These are phyloP conservation scores for Populus hybrid DNA, from an alignment of 441 rosid species.

Conservation along the genomic window DNA sequence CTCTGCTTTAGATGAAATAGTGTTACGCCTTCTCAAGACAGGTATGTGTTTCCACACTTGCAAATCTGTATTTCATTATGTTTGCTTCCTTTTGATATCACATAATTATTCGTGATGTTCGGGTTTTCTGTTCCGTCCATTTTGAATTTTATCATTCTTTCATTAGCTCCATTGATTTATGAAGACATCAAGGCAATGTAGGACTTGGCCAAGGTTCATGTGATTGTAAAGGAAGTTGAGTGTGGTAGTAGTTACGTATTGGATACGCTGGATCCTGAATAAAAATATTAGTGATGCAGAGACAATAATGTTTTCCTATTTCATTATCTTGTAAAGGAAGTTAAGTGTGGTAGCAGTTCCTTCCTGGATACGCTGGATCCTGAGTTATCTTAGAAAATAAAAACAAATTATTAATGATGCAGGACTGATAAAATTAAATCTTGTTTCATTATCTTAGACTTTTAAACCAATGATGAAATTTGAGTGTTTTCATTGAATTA, in stretches of 20 bases:
- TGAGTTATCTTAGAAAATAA: neutral
- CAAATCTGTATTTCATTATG: neutral
- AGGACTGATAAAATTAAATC: neutral
- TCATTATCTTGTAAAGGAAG: neutral
- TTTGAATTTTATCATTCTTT: neutral
- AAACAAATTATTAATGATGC: neutral
- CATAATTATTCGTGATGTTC: slow-evolving; percentile 1
- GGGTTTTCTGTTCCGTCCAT: neutral
- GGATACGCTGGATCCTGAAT: neutral
- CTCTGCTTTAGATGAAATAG: slow-evolving; percentile 99
- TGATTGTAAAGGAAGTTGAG: neutral
- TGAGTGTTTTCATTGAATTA: too few species aligned
- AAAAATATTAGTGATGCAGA: neutral
- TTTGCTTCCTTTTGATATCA: slow-evolving; percentile 11
- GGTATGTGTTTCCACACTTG: slow-evolving; percentile 43
- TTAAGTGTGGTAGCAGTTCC: neutral
- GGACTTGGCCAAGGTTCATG: neutral
- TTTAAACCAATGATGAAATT: neutral
- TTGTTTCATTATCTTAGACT: neutral
- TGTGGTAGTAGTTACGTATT: neutral
- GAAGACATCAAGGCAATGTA: neutral
- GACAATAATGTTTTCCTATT: neutral
- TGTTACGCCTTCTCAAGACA: slow-evolving; percentile 67
- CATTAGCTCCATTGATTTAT: neutral
- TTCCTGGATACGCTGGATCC: neutral